These are phyloP conservation scores for Pyrenophora tritici-repentis DNA, from an alignment of 2,329 filamentous ascomycete genomes.

Conservation along the genomic window DNA sequence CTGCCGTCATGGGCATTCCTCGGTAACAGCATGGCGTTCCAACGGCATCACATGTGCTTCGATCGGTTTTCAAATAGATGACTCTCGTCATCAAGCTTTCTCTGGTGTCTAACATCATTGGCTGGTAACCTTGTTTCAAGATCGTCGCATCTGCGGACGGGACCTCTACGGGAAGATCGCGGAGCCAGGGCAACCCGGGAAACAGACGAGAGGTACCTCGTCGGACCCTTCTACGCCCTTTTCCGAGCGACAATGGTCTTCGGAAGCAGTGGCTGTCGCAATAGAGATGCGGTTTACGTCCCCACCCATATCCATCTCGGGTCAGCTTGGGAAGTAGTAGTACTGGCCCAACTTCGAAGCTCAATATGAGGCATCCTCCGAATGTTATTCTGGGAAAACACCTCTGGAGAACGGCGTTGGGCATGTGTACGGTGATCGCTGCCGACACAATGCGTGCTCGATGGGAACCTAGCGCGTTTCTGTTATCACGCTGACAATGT, in stretches of 20 bases:
- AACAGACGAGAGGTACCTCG: not conserved
- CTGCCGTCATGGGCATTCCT: too few species aligned
- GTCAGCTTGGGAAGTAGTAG: too few species aligned
- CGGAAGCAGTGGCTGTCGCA: too few species aligned
- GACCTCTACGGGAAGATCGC: slow-evolving; percentile 8
- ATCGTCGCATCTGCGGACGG: slow-evolving; percentile 12
- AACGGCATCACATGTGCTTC: not conserved
- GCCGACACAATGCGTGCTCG: slow-evolving; percentile 1
- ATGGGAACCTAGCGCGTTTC: slow-evolving; percentile 10
- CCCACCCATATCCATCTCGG: too few species aligned
- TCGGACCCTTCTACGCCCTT: not conserved
- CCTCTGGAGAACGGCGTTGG: too few species aligned
- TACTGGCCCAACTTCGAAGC: too few species aligned
- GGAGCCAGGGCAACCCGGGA: slow-evolving; percentile 8
- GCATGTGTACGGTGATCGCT: not conserved
- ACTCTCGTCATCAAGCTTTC: not conserved
- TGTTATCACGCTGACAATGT: slow-evolving; percentile 31
- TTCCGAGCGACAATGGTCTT: not conserved
- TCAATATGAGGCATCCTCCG: too few species aligned
- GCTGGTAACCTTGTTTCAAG: slow-evolving; percentile 11
- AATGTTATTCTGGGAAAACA: too few species aligned
- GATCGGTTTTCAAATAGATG: not conserved
- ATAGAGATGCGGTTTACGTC: too few species aligned
- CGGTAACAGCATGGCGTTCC: too few species aligned
- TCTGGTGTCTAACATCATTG: not conserved